These are phyloP conservation scores for Syzygium jambos DNA, from an alignment of 345 rosid genomes.

Conservation along the genomic window DNA sequence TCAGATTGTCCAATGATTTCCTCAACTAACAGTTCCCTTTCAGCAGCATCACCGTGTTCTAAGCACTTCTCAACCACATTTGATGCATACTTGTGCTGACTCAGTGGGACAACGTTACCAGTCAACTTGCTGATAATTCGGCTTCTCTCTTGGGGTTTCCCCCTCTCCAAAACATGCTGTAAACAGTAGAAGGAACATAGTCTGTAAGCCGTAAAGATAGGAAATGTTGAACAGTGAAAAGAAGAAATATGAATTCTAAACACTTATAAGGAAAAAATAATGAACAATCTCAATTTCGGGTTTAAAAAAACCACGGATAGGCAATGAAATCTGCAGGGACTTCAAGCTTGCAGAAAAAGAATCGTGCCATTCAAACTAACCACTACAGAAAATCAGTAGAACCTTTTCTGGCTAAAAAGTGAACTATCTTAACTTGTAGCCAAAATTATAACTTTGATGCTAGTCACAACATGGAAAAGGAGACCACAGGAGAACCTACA, in stretches of 20 bases:
- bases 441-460: not conserved
- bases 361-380: not conserved
- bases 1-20: conserved; percentile 76
- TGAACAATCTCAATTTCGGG: not conserved
- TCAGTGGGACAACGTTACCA: conserved; percentile 81
- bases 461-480: not conserved
- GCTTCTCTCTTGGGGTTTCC: conserved; percentile 65
- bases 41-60: conserved; percentile 60
- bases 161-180: conserved; percentile 95
- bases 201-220: not conserved
- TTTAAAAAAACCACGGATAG: not conserved
- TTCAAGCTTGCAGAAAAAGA: not conserved
- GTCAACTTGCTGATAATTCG: conserved; percentile 64
- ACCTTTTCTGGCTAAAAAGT: not conserved
- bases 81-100: conserved; percentile 98
- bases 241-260: not conserved
- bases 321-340: not conserved
- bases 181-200: conserved; percentile 1
- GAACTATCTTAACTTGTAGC: not conserved
- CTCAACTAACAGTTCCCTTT: conserved; percentile 67
- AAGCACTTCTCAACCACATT: conserved; percentile 96
- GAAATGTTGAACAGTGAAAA: not conserved
- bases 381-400: not conserved
- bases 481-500: not conserved
- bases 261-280: not conserved